These are phyloP conservation scores for Macrolepiota fuliginosa DNA, from an alignment of 768 basidiomycete species.

Conservation along the genomic window DNA sequence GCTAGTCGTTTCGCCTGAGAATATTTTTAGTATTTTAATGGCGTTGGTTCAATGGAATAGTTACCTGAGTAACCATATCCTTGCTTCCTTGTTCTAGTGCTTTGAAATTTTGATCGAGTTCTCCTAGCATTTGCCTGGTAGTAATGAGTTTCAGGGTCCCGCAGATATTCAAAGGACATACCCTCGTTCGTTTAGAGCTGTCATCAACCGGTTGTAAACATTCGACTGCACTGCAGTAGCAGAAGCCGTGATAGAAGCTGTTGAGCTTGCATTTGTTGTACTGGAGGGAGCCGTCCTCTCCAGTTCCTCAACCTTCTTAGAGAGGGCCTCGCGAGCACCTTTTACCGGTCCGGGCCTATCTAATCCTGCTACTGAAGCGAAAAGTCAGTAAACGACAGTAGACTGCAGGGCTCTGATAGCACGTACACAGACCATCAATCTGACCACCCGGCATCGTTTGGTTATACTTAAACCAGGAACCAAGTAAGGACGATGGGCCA, in stretches of 20 bases:
- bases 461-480: constrained; percentile 54
- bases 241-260: constrained; percentile 27
- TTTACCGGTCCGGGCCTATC: constrained; percentile 50
- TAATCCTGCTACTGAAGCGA: constrained; percentile 59
- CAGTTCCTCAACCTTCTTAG: constrained; percentile 8
- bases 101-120: constrained; percentile 61
- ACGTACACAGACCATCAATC: constrained; percentile 57
- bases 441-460: constrained; percentile 55
- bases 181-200: constrained; percentile 65
- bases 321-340: constrained; percentile 12
- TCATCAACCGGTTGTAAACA: constrained; percentile 45
- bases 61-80: constrained; percentile 62
- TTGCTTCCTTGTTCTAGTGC: constrained; percentile 65
- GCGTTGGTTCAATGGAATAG: background rate
- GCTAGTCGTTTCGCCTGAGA: constrained; percentile 62
- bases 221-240: constrained; percentile 34
- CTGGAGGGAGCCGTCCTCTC: constrained; percentile 1
- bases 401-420: background rate
- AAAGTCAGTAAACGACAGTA: constrained; percentile 1
- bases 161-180: constrained; percentile 24
- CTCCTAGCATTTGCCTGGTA: constrained; percentile 56
- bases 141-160: background rate
- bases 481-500: constrained; percentile 53
- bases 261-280: constrained; percentile 19
- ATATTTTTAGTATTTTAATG: background rate